phyloP scores from a whole-genome alignment of 75 land plant species.

The Pseudotsuga menziesii region DNA sequence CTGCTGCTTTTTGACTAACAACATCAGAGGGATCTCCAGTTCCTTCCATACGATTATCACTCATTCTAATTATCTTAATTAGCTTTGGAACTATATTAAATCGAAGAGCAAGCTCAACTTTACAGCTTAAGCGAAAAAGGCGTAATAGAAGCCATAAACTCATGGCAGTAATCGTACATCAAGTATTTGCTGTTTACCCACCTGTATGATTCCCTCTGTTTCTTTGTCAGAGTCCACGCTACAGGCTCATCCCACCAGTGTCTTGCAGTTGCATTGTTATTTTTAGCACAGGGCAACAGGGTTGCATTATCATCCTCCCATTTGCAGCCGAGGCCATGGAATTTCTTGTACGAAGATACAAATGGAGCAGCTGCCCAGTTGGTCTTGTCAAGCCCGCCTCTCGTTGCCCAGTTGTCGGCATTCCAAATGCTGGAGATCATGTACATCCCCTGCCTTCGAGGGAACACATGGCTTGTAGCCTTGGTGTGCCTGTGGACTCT shows the following conservation, averaged over 20 bases:
- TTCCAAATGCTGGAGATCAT: constrained; percentile 91
- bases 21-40: too few species aligned
- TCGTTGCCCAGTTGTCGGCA: constrained; percentile 85
- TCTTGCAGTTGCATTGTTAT: too few species aligned
- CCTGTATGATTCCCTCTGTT: constrained; percentile 38
- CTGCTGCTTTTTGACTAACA: too few species aligned
- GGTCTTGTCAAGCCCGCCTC: constrained; percentile 82
- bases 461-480: constrained; percentile 25
- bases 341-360: constrained; percentile 75
- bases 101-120: too few species aligned
- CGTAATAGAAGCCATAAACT: too few species aligned
- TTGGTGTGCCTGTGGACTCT: constrained; percentile 9
- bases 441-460: constrained; percentile 75
- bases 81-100: too few species aligned
- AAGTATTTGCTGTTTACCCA: constrained; percentile 70
- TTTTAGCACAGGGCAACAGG: too few species aligned
- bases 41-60: too few species aligned
- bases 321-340: constrained; percentile 58
- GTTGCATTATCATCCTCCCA: too few species aligned
- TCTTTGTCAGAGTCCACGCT: constrained; percentile 51
- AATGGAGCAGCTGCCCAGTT: constrained; percentile 78
- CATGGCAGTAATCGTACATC: constrained; percentile 78
- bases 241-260: constrained; percentile 70
- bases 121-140: too few species aligned
- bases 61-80: too few species aligned